Evolutionary conservation across 345 rosid species (phyloP).

Genomic region (Hibiscus syriacus): DNA sequence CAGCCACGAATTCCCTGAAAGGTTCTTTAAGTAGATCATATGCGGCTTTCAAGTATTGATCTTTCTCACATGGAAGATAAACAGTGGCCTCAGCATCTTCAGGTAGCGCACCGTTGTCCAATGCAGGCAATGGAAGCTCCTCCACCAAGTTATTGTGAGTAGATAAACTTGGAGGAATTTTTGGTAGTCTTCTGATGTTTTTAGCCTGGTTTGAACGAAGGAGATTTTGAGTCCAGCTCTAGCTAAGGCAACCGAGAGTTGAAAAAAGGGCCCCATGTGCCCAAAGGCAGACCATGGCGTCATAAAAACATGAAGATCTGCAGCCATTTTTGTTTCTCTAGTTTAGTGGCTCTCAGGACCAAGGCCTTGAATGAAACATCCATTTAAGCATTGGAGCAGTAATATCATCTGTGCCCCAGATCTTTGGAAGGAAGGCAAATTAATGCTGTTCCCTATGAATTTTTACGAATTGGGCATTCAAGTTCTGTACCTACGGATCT

Average conservation of each 20-base stretch:
- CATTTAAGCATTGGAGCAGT: neutral
- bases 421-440: too few relatives aligned
- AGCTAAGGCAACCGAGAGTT: conserved; percentile 20
- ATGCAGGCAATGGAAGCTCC: conserved; percentile 19
- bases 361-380: neutral
- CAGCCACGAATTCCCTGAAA: conserved; percentile 4
- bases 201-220: conserved; percentile 17
- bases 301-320: neutral
- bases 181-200: conserved; percentile 23
- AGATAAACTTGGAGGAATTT: conserved; percentile 12
- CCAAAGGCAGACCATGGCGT: neutral
- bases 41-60: conserved; percentile 15
- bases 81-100: conserved; percentile 27
- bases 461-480: too few relatives aligned
- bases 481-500: too few relatives aligned
- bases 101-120: neutral
- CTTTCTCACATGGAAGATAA: conserved; percentile 17
- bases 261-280: neutral
- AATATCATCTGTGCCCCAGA: neutral
- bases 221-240: conserved; percentile 8
- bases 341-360: neutral
- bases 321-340: neutral
- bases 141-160: neutral
- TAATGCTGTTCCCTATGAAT: too few relatives aligned
- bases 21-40: conserved; percentile 26